Evolutionary conservation across 1,284 basidiomycete genomes (phyloP).

Genomic region (Tetrapyrgos nigripes): DNA sequence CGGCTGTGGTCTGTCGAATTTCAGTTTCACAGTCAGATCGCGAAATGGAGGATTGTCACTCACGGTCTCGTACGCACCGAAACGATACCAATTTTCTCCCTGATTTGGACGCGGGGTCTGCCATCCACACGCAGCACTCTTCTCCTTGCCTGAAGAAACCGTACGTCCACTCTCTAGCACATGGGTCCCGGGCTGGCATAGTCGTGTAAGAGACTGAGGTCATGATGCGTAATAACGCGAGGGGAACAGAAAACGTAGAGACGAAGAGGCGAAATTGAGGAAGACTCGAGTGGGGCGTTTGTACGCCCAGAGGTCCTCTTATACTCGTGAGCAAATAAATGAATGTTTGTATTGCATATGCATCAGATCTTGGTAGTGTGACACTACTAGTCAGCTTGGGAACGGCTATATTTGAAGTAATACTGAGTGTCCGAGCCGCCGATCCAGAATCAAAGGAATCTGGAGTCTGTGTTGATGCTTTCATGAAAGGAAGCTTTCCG

Average conservation of each 20-base stretch:
- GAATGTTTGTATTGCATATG: no score
- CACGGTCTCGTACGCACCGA: constrained; percentile 12
- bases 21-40: background rate
- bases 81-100: constrained; percentile 7
- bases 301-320: background rate
- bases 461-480: no score
- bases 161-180: constrained; percentile 11
- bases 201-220: background rate
- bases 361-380: background rate
- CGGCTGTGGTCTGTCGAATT: background rate
- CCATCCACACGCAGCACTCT: constrained; percentile 14
- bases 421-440: no score
- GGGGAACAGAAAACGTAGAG: background rate
- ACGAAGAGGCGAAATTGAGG: background rate
- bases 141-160: background rate
- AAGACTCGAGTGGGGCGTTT: background rate
- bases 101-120: constrained; percentile 1
- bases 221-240: background rate
- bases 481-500: no score
- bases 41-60: background rate
- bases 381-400: background rate
- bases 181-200: constrained; percentile 7
- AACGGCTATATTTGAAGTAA: background rate
- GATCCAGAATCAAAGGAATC: no score
- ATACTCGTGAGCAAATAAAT: background rate